These are phyloP conservation scores for Fusarium nisikadoi DNA, from an alignment of 2,329 filamentous ascomycete species.

Conservation along the genomic window DNA sequence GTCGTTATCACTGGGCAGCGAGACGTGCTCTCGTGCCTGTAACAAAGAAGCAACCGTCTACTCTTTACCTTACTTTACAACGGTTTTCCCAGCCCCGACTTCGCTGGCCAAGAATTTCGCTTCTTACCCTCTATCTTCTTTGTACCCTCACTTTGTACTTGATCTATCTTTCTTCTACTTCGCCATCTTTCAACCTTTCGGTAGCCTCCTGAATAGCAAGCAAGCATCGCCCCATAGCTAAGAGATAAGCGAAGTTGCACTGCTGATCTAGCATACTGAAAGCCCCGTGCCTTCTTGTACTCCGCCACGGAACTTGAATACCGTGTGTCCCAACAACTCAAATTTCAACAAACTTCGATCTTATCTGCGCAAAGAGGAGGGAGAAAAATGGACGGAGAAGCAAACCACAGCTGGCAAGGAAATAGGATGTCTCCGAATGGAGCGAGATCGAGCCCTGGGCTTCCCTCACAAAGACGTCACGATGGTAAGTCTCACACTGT, in stretches of 20 bases:
- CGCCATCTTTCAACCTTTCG: background rate
- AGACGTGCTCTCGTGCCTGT: slow-evolving; percentile 41
- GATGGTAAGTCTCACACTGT: slow-evolving; percentile 47
- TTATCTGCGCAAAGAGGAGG: slow-evolving; percentile 11
- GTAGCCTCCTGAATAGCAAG: slow-evolving; percentile 18
- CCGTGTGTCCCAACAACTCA: slow-evolving; percentile 23
- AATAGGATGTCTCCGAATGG: slow-evolving; percentile 41
- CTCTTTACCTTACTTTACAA: slow-evolving; percentile 27
- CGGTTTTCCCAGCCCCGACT: slow-evolving; percentile 35
- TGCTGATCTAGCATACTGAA: slow-evolving; percentile 19
- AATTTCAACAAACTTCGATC: slow-evolving; percentile 8
- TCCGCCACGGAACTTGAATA: slow-evolving; percentile 27
- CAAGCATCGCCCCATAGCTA: slow-evolving; percentile 21
- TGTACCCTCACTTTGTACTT: slow-evolving; percentile 15
- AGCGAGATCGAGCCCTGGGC: slow-evolving; percentile 46
- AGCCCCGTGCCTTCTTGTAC: slow-evolving; percentile 19
- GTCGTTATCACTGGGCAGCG: slow-evolving; percentile 33
- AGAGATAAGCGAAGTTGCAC: slow-evolving; percentile 40
- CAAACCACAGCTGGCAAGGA: slow-evolving; percentile 43
- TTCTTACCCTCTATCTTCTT: slow-evolving; percentile 27
- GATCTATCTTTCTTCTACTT: slow-evolving; percentile 2
- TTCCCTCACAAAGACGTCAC: slow-evolving; percentile 49
- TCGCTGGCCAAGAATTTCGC: slow-evolving; percentile 30
- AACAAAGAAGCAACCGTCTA: slow-evolving; percentile 38
- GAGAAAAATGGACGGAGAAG: slow-evolving; percentile 44